Base-by-base conservation (phyloP, 177 flowering plant species). In the Vitis hybrid region DNA sequence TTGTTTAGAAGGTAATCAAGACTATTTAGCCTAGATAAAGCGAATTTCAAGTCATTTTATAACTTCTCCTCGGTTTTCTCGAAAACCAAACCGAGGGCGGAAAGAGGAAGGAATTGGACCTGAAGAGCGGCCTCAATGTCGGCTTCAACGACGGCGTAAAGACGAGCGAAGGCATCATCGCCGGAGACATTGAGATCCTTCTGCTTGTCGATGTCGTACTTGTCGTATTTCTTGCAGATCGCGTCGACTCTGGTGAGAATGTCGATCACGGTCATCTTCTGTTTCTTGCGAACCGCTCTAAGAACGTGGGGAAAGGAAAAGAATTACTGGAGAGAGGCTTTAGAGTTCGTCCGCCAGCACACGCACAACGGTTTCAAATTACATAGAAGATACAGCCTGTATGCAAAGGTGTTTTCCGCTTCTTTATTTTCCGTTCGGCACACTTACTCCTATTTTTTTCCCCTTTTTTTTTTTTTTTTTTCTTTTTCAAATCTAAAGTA, bases 171-270 rank as follows among this genome's bases (percentile, higher is more conserved):
- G 52, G 93, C 91, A 76, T 91, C 97, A 60, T 84, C 95, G 74
- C 91, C 95, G 74, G 94, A 74, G 82, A 87, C 76, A 60, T 91
- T 88, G 77, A 74, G 75, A 5, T 90, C 96, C 65, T 78, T 81
- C 75, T 81, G 97, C 84, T 88, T 91, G 30, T 87, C 94, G 73
- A 90, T 56, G 75, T 94, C 98, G 83, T 91, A 92, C 45, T 81
- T 87, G 74, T 94, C 97, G 74, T 92, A 94, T 78, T 91, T 91
- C 80, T 90, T 79, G 89, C 97, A 92, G 85, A 94, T 91, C 77
- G 89, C 68, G 61, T 94, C 98, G 10, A 94, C 97, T 62, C 97
- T 80, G 0, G 97, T 92, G n/a, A 94, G 76, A 14, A 94, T 79
- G 71, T 94, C 98, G 84, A 94, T 91, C 83, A 92, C 92, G 66